phyloP scores from a whole-genome alignment of 352 stramenopile species.

The Pythium graminicola region DNA sequence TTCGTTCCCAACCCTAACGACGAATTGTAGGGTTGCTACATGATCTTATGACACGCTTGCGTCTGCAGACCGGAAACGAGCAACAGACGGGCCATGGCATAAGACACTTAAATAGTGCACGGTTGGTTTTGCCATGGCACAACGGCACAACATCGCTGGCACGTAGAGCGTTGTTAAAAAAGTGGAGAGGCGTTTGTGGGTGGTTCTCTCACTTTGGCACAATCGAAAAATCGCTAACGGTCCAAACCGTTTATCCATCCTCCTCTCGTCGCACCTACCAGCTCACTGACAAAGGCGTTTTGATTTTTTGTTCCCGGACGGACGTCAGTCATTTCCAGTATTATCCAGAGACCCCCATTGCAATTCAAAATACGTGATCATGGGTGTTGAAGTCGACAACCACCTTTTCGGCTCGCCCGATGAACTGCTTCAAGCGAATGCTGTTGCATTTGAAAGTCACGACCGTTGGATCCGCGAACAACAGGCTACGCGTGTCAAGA shows the following conservation, averaged over 20 bases:
- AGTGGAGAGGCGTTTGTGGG: constrained; percentile 1
- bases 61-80: constrained; percentile 3
- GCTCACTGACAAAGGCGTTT: neutral
- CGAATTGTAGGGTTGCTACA: neutral
- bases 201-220: too few relatives aligned
- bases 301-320: neutral
- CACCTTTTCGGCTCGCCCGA: constrained; percentile 9
- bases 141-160: constrained; percentile 15
- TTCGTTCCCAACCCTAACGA: constrained; percentile 9
- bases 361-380: constrained; percentile 2
- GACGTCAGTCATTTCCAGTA: neutral
- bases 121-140: constrained; percentile 12
- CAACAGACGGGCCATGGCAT: neutral
- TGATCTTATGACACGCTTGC: constrained; percentile 9
- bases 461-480: constrained; percentile 16
- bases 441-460: constrained; percentile 15
- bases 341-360: neutral
- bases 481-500: constrained; percentile 11
- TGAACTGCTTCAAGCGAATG: constrained; percentile 10
- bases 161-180: too few relatives aligned
- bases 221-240: neutral
- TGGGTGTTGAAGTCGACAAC: constrained; percentile 17
- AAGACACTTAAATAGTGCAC: constrained; percentile 10
- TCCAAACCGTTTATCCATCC: constrained; percentile 2
- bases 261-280: neutral